Conservation (phyloP, 83 land plant species). For the Isoetes engelmannii region DNA sequence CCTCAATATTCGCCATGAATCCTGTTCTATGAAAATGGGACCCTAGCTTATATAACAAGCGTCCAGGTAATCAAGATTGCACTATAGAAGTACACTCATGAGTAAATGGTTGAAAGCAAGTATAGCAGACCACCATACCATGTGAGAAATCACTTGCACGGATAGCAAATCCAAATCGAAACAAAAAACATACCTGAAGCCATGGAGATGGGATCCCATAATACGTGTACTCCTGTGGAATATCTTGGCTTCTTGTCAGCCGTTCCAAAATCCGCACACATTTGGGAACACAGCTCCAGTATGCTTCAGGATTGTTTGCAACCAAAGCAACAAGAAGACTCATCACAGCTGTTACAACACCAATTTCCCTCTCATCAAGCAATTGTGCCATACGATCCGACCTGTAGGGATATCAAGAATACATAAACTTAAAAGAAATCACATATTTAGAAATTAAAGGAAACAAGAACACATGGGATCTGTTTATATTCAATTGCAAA, state of each 20-base stretch:
- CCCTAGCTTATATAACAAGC: too few species aligned
- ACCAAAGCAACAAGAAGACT: constrained; percentile 96
- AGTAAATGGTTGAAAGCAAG: too few species aligned
- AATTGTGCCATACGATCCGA: constrained; percentile 96
- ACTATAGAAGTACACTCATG: too few species aligned
- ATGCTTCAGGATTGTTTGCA: constrained; percentile 78
- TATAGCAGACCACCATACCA: too few species aligned
- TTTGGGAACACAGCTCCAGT: constrained; percentile 98
- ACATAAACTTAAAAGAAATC: not conserved
- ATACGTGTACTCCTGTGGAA: constrained; percentile 97
- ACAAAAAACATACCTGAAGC: constrained; percentile 74
- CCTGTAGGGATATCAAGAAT: constrained; percentile 38
- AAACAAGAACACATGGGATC: not conserved
- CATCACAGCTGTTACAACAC: constrained; percentile 97
- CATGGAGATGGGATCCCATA: constrained; percentile 99
- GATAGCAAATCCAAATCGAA: not conserved
- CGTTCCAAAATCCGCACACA: constrained; percentile 89
- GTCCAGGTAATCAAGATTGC: too few species aligned
- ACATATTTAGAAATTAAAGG: too few species aligned
- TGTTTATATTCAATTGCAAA: not conserved
- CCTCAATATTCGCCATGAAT: too few species aligned
- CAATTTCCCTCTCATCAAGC: constrained; percentile 94
- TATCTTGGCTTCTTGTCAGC: constrained; percentile 83
- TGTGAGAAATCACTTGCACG: too few species aligned
- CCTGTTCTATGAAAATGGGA: too few species aligned